Percentiles rank a stretch among this genome's conserved stretches.
phyloP scores from a whole-genome alignment of 352 stramenopile genomes.

The Phytophthora macrochlamydospora region DNA sequence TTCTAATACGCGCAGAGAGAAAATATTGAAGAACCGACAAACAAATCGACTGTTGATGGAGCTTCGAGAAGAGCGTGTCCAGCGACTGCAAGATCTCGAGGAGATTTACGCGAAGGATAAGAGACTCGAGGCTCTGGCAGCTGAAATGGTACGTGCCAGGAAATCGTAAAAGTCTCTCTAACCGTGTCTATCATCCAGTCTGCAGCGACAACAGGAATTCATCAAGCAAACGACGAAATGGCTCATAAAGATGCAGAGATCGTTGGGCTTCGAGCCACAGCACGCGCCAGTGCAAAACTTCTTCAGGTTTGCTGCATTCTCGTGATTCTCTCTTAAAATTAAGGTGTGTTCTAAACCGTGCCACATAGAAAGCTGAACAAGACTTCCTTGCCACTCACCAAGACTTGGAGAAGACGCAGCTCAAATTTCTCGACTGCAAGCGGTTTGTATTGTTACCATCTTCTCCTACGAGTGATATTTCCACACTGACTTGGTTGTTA shows the following conservation, averaged over 20 bases:
- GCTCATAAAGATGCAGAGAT: conserved; percentile 73
- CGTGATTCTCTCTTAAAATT: neutral
- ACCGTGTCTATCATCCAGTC: conserved; percentile 27
- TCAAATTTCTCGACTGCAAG: conserved; percentile 74
- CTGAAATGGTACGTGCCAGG: conserved; percentile 50
- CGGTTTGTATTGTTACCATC: conserved; percentile 29
- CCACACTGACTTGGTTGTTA: neutral
- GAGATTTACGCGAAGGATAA: conserved; percentile 87
- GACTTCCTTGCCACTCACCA: conserved; percentile 72
- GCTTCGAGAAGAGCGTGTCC: conserved; percentile 75
- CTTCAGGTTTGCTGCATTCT: conserved; percentile 47
- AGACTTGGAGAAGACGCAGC: conserved; percentile 68
- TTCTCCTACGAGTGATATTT: neutral
- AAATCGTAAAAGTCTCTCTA: neutral
- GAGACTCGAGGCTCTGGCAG: conserved; percentile 57
- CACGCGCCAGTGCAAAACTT: conserved; percentile 72
- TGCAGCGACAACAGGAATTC: conserved; percentile 44
- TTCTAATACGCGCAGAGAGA: conserved; percentile 41
- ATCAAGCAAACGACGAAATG: conserved; percentile 63
- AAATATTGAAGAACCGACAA: conserved; percentile 69
- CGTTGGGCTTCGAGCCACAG: conserved; percentile 60
- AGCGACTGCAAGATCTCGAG: conserved; percentile 76
- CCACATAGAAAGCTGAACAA: conserved; percentile 63
- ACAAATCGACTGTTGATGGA: conserved; percentile 76
- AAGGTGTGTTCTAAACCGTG: neutral